phyloP scores from a whole-genome alignment of 805 yeast genomes.

The Saturnispora bothae region DNA sequence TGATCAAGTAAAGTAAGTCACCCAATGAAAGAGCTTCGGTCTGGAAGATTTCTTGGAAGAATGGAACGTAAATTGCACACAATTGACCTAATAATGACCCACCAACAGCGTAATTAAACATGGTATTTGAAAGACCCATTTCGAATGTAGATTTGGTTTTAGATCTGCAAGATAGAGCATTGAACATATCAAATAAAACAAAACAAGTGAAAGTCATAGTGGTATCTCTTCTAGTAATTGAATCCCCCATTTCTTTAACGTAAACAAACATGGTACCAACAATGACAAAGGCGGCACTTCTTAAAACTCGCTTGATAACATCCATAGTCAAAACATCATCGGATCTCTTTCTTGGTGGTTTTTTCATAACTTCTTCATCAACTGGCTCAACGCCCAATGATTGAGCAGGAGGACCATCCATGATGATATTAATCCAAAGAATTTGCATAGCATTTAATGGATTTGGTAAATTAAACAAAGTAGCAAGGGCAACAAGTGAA shows the following conservation, averaged over 20 bases:
- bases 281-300: constrained; percentile 69
- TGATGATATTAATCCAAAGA: constrained; percentile 89
- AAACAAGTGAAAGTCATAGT: constrained; percentile 98
- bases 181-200: constrained; percentile 93
- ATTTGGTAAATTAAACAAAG: constrained; percentile 79
- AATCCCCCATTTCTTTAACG: constrained; percentile 75
- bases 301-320: constrained; percentile 62
- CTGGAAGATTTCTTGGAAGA: constrained; percentile 85
- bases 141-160: constrained; percentile 73
- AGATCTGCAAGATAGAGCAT: constrained; percentile 90
- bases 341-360: constrained; percentile 87
- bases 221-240: constrained; percentile 88
- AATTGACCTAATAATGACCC: constrained; percentile 84
- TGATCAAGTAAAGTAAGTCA: constrained; percentile 56
- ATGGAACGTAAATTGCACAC: constrained; percentile 88
- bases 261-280: constrained; percentile 83
- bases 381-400: constrained; percentile 96
- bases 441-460: constrained; percentile 98
- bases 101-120: constrained; percentile 90
- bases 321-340: constrained; percentile 71
- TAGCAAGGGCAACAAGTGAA: constrained; percentile 77
- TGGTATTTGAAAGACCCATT: constrained; percentile 69
- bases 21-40: constrained; percentile 75
- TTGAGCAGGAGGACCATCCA: constrained; percentile 99
- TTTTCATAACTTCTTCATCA: constrained; percentile 88